phyloP scores from a whole-genome alignment of 805 yeast species.

The Spathaspora sp. region DNA sequence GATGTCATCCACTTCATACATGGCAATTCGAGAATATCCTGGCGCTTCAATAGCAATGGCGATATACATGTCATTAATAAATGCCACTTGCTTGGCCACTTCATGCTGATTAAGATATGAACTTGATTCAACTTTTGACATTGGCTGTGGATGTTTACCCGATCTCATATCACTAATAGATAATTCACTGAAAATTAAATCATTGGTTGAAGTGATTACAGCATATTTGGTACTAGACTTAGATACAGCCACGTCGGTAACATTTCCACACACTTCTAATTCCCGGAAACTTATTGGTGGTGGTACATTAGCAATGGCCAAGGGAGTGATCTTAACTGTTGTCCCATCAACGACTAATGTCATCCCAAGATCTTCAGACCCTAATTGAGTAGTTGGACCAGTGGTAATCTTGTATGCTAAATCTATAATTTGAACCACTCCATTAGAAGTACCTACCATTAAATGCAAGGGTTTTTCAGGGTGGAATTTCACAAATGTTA shows the following conservation, averaged over 20 bases:
- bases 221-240: constrained; percentile 57
- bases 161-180: constrained; percentile 45
- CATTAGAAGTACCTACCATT: constrained; percentile 53
- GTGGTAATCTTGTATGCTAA: constrained; percentile 57
- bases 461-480: constrained; percentile 82
- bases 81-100: constrained; percentile 59
- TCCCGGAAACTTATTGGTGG: constrained; percentile 87
- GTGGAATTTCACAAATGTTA: constrained; percentile 67
- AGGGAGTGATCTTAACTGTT: constrained; percentile 71
- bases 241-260: constrained; percentile 64
- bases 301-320: constrained; percentile 83
- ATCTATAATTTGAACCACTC: constrained; percentile 58
- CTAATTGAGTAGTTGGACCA: constrained; percentile 67
- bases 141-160: constrained; percentile 45
- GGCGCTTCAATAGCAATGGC: constrained; percentile 60
- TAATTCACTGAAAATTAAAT: constrained; percentile 38
- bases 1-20: constrained; percentile 45
- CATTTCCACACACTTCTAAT: constrained; percentile 47
- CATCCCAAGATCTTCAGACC: constrained; percentile 71
- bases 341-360: constrained; percentile 78
- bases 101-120: constrained; percentile 41
- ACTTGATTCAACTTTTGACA: constrained; percentile 24
- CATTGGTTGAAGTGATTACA: constrained; percentile 44
- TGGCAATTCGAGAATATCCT: constrained; percentile 45
- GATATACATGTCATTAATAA: constrained; percentile 47